Evolutionary conservation across 2,329 filamentous ascomycete species (phyloP), one percentile per base, ranked within the genome.

Genomic region (Tetracladium maxilliforme): DNA sequence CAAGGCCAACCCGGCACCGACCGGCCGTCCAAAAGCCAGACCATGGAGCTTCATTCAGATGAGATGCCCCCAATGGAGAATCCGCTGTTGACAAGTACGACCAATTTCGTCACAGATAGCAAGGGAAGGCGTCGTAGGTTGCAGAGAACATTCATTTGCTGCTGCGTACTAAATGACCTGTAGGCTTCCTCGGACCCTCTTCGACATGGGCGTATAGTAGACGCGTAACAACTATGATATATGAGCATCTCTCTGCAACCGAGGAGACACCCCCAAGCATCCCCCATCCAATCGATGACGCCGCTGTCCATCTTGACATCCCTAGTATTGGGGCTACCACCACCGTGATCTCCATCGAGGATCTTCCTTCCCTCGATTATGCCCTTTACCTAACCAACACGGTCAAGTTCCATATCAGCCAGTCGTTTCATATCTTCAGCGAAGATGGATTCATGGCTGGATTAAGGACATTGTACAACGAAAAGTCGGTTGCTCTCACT

Each of bases 371-470:
- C 7, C 27, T 40, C 7, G 36, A 40, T 21, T 27, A 39, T 17
- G 35, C 39, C 8, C 17, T 36, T 2, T 38, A 40, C 28, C 32
- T 40, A 10, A 35, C 38, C 28, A 34, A 39, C 21, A 39, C 33
- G 2, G 49, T 51, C 25, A 50, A 51, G 10, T 53, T 52, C 14
- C 50, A 53, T 10, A 40, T 54, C 0, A 43, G 48, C 4, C 47
- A 51, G 13, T 43, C 39, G 5, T 54, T 49, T 21, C 36, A 42
- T 0, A 38, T 53, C 2, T 45, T 53, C 12, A 43, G 52, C 15
- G 48, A 52, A 21, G 34, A 35, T 0, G 30, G 30, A 3, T 51
- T 54, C 16, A 28, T 35, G 1, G 34, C 30, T 3, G 33, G 47
- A 19, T 34, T 48, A 3, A 34, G 37, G 3, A 32, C 37, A 7